Conservation (phyloP, 202 grass and related monocot genomes). For the Dendrocalamus latiflorus region DNA sequence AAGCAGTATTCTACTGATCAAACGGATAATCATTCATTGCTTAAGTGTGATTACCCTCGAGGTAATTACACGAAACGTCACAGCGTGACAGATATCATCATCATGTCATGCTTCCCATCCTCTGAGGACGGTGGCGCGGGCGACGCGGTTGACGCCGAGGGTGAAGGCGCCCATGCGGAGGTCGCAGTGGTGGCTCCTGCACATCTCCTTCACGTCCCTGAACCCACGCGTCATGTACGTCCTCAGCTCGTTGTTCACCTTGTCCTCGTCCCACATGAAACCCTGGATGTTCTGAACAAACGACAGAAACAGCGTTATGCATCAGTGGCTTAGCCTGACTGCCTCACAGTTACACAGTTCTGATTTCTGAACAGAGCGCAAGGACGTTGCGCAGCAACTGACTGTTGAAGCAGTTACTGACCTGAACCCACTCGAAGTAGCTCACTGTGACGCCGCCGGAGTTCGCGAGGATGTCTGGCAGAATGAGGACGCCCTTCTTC, state of each 20-base stretch:
- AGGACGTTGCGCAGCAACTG: background rate
- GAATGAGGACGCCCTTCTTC: conserved; percentile 88
- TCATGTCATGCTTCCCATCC: conserved; percentile 76
- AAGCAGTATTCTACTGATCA: too few relatives aligned
- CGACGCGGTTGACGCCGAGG: conserved; percentile 92
- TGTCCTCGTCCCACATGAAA: conserved; percentile 99
- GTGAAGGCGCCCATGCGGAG: conserved; percentile 99
- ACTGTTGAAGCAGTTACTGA: conserved; percentile 6
- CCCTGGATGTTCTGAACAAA: conserved; percentile 88
- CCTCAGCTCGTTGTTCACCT: conserved; percentile 86
- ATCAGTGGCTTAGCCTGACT: background rate
- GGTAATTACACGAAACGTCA: too few relatives aligned
- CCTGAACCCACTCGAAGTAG: conserved; percentile 99
- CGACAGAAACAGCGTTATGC: background rate
- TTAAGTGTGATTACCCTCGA: too few relatives aligned
- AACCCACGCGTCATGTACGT: conserved; percentile 87
- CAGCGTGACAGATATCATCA: background rate
- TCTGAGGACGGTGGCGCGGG: conserved; percentile 85
- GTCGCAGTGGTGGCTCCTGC: conserved; percentile 84
- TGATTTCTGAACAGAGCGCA: background rate
- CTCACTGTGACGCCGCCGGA: conserved; percentile 90
- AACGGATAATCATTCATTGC: too few relatives aligned
- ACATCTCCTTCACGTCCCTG: conserved; percentile 81
- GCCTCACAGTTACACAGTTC: background rate
- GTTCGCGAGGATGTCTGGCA: conserved; percentile 91